A percentile compares a stretch with the other conserved stretches of the same genome.
Conservation (phyloP, 306 rosid species). For the Fagus crenata region DNA sequence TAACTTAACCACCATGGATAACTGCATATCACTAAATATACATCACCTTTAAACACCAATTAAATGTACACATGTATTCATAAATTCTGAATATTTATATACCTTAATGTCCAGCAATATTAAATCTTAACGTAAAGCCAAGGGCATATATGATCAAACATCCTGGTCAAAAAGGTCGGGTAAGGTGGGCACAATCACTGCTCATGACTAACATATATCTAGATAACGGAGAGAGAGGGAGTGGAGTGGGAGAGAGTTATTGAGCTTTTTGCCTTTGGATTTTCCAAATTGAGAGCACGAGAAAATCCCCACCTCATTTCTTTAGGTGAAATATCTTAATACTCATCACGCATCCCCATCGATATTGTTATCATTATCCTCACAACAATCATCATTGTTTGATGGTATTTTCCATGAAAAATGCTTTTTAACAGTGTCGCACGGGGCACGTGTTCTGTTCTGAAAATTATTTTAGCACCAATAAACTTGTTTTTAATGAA, state of each 20-base stretch:
- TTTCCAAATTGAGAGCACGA: conserved; percentile 22
- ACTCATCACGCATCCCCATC: conserved; percentile 15
- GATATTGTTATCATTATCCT: conserved; percentile 10
- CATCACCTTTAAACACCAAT: no score
- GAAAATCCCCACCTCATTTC: conserved; percentile 6
- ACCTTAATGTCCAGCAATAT: no score
- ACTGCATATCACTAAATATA: no score
- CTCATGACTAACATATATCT: conserved; percentile 25
- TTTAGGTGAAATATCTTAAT: neutral
- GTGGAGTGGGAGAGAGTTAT: neutral
- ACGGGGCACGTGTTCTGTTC: neutral
- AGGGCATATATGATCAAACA: conserved; percentile 2
- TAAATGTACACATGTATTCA: no score
- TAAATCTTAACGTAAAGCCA: neutral
- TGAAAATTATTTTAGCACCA: neutral
- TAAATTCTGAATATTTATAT: no score
- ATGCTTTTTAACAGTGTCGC: neutral
- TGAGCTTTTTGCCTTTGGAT: conserved; percentile 11
- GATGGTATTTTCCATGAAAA: neutral
- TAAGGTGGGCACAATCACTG: conserved; percentile 31
- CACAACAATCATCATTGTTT: neutral
- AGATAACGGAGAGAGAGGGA: conserved; percentile 12
- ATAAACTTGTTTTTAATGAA: no score
- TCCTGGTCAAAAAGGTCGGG: conserved; percentile 4
- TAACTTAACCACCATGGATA: no score